Evolutionary conservation across 371 early-diverging fungal species (phyloP), one percentile per base, ranked within the genome.

Genomic region (Mucor racemosus): DNA sequence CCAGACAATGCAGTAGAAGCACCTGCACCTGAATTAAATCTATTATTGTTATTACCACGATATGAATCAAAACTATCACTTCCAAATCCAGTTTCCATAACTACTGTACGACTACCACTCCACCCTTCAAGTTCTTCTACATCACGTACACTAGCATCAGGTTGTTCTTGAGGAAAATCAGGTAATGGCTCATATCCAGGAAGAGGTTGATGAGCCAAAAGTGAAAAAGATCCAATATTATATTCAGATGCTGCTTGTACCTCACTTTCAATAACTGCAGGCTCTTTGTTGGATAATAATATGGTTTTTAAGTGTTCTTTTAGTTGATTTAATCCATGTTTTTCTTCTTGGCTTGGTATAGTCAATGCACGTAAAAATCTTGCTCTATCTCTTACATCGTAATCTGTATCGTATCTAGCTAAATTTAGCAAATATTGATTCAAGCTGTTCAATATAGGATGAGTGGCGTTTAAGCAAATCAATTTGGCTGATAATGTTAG

Each of bases 381-480:
- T 10, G 94, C 95, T 17, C 96, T 88, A 69, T 98, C 99, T 38
- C 99, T 87, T 1, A 97, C 91, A 72, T 95, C 95, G 66, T 92
- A 96, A 68, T 89, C 86, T 15, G 85, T 72, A 73, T 98, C 99
- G 68, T 92, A 97, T 36, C 94, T 84, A 0, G 97, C 97, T 62
- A 98, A 78, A 40, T 92, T 86, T 40, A 95, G 84, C 19, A 94
- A 74, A 72, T 96, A 92, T 58, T 89, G 84, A 59, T 91, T 87
- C 31, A 92, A 76, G 3, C 84, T 72, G 33, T 78, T 79, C 36
- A 85, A 65, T 3, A 83, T 85, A 15, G 78, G 46, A 40, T 80
- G 74, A 4, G 60, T 67, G 1, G 86, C 81, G 64, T 85, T 86
- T 69, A 77, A 75, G 48, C 81, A 80, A 7, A 88, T 71, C 3